Percentiles rank a stretch among this genome's conserved stretches.
These are phyloP conservation scores for Diaporthe ilicicola DNA, from an alignment of 2,329 filamentous ascomycete species.

Conservation along the genomic window DNA sequence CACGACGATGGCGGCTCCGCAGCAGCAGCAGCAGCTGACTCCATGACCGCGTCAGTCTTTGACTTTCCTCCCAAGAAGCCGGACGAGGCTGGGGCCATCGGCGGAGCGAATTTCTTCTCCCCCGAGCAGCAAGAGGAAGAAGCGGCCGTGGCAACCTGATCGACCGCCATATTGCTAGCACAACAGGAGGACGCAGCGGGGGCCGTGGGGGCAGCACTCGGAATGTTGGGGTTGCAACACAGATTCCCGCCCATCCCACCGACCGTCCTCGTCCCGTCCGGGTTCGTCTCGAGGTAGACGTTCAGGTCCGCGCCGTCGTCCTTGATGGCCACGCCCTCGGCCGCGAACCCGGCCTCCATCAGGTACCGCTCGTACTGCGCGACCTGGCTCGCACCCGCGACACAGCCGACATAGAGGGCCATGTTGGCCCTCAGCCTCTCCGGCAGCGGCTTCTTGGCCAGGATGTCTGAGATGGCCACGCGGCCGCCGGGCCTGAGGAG, in stretches of 20 bases:
- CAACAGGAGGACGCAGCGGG: constrained; percentile 11
- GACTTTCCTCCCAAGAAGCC: constrained; percentile 20
- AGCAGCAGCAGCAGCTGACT: constrained; percentile 18
- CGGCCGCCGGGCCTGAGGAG: constrained; percentile 65
- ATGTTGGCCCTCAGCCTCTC: constrained; percentile 56
- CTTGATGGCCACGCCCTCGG: constrained; percentile 54
- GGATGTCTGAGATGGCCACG: constrained; percentile 67
- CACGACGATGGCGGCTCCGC: constrained; percentile 22
- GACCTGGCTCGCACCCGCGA: constrained; percentile 64
- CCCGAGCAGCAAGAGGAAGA: constrained; percentile 11
- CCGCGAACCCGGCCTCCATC: constrained; percentile 56
- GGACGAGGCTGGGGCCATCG: not conserved
- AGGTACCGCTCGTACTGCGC: constrained; percentile 62
- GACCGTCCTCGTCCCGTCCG: constrained; percentile 36
- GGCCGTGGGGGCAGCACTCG: constrained; percentile 16
- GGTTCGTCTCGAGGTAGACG: constrained; percentile 49
- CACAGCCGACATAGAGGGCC: constrained; percentile 67
- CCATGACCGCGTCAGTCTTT: constrained; percentile 35
- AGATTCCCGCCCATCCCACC: constrained; percentile 31
- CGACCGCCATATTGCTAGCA: not conserved
- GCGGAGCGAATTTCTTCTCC: not conserved
- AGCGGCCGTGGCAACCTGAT: not conserved
- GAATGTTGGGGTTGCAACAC: constrained; percentile 35
- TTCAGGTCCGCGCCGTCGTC: constrained; percentile 57
- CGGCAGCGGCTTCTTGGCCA: constrained; percentile 59